These are phyloP conservation scores for Exophiala lecanii-corni DNA, from an alignment of 2,329 filamentous ascomycete genomes.

Conservation along the genomic window DNA sequence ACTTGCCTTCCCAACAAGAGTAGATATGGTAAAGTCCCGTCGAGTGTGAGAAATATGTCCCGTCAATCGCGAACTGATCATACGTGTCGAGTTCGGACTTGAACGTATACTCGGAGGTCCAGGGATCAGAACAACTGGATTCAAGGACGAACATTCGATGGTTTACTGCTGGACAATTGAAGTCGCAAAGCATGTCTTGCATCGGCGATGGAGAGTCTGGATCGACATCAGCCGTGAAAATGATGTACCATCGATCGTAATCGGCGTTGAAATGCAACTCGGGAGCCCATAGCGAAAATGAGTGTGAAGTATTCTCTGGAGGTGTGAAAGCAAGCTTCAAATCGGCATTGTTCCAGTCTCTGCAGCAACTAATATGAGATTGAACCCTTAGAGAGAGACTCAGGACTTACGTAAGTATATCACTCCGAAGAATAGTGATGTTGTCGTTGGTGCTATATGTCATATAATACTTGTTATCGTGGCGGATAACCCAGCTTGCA, in stretches of 20 bases:
- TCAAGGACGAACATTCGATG: constrained; percentile 51
- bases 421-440: constrained; percentile 37
- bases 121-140: constrained; percentile 40
- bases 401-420: constrained; percentile 32
- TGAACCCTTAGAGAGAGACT: not conserved
- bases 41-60: constrained; percentile 47
- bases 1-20: constrained; percentile 35
- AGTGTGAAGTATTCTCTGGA: constrained; percentile 39
- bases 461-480: constrained; percentile 40
- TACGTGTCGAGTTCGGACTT: constrained; percentile 47
- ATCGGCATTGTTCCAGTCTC: constrained; percentile 39
- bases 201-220: constrained; percentile 43
- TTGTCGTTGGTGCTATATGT: constrained; percentile 39
- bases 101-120: constrained; percentile 42
- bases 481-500: constrained; percentile 34
- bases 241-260: constrained; percentile 46
- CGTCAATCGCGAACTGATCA: constrained; percentile 52
- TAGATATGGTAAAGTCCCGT: constrained; percentile 40
- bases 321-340: constrained; percentile 36
- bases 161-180: constrained; percentile 47
- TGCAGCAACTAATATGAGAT: constrained; percentile 1
- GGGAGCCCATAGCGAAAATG: constrained; percentile 48
- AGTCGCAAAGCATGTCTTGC: constrained; percentile 46
- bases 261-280: constrained; percentile 43
- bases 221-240: constrained; percentile 49